Evolutionary conservation across 2,329 filamentous ascomycete genomes (phyloP).

Genomic region (Cadophora sp.): DNA sequence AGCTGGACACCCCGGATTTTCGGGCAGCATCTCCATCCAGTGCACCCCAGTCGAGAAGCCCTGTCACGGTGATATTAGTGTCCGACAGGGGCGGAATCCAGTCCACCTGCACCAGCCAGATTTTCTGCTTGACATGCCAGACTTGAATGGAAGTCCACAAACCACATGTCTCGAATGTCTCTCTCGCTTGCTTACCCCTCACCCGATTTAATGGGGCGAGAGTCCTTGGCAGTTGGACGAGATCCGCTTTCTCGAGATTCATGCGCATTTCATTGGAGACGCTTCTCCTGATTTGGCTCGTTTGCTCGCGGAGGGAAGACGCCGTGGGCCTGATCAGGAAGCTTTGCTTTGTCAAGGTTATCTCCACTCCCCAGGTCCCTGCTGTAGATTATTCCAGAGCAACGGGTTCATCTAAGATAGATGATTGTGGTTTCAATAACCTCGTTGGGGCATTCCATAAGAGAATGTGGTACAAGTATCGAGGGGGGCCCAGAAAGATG

Average conservation of each 20-base stretch:
- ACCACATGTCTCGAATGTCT: constrained; percentile 8
- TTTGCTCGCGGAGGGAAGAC: constrained; percentile 2
- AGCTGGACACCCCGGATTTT: constrained; percentile 33
- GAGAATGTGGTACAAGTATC: neutral
- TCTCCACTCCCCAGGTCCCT: constrained; percentile 1
- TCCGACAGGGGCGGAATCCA: neutral
- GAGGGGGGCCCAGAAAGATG: neutral
- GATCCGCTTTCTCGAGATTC: constrained; percentile 14
- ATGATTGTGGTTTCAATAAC: neutral
- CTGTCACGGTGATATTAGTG: constrained; percentile 8
- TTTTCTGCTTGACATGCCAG: neutral
- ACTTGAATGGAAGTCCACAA: constrained; percentile 11
- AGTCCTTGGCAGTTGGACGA: constrained; percentile 12
- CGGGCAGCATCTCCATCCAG: constrained; percentile 32
- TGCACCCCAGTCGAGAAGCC: constrained; percentile 10
- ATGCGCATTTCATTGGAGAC: constrained; percentile 9
- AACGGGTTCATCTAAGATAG: constrained; percentile 6
- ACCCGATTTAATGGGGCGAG: constrained; percentile 5
- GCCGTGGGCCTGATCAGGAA: constrained; percentile 10
- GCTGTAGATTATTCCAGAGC: constrained; percentile 10
- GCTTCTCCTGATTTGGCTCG: neutral
- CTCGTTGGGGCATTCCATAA: neutral
- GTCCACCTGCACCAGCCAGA: neutral
- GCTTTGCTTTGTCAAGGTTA: constrained; percentile 12
- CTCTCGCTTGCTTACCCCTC: constrained; percentile 8